Evolutionary conservation across 805 yeast species (phyloP), one percentile per base, ranked within the genome.

Genomic region (Lipomyces yamadae): DNA sequence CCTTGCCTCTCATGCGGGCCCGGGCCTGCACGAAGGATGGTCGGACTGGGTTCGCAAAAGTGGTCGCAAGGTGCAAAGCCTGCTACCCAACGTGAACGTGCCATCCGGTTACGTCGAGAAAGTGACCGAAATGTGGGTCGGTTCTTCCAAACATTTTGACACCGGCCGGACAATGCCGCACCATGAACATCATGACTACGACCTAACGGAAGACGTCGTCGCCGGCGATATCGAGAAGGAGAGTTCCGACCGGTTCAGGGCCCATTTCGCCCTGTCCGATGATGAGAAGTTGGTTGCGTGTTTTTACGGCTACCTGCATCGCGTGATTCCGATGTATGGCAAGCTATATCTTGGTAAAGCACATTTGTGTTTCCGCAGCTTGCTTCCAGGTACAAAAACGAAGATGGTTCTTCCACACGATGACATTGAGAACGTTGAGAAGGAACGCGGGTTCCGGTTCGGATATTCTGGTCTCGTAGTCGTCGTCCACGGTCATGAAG

Each of bases 271-370:
- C 0, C 78, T 93, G 10, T 81, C 83, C 4, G 81, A 80, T 0
- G 74, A 79, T 1, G 86, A 85, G 52, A 75, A 74, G 3, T 78
- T 93, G 57, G 76, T 88, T 0, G 86, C 96, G 0, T 82, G 91
- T 0, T 94, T 91, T 74, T 88, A 85, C 73, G 82, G 88, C 1
- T 87, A 90, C 77, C 74, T 92, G 18, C 88, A 85, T 70, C 84
- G 90, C 70, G 84, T 89, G 11, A 78, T 91, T 24, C 97, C 97
- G 0, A 80, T 87, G 0, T 92, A 91, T 77, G 98, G 98, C 1
- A 90, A 91, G 72, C 74, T 93, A 1, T 92, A 92, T 75, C 72
- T 94, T 11, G 91, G 96, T 0, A 80, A 83, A 24, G 82, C 81
- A 37, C 85, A 84, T 64, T 75, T 94, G n/a, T 93, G 97, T 70